Conservation (phyloP, 345 rosid genomes). For the Balakata baccata region DNA sequence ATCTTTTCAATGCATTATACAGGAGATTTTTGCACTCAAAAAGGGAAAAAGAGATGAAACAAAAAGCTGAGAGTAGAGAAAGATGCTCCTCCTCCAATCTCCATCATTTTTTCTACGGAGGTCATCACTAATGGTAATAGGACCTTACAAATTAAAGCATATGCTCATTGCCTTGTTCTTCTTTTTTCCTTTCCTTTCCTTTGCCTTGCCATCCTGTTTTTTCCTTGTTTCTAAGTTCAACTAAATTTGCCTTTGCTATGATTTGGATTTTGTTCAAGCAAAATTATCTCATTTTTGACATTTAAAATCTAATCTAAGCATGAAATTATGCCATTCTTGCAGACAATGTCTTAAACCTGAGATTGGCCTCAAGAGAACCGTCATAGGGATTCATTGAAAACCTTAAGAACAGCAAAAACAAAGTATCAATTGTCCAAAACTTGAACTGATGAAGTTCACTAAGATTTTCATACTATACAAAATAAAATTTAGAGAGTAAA, state of each 20-base stretch:
- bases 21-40: slow-evolving; percentile 2
- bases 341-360: too few relatives aligned
- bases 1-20: background rate
- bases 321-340: too few relatives aligned
- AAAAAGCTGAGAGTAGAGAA: background rate
- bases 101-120: background rate
- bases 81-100: background rate
- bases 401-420: background rate
- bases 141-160: background rate
- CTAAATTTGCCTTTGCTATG: background rate
- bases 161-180: background rate
- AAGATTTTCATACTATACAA: background rate
- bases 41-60: background rate
- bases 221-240: background rate
- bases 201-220: background rate
- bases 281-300: too few relatives aligned
- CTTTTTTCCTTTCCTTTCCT: background rate
- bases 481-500: background rate
- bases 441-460: background rate
- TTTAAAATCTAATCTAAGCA: too few relatives aligned
- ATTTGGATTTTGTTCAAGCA: too few relatives aligned
- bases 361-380: too few relatives aligned
- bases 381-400: too few relatives aligned
- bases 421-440: background rate
- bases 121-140: background rate